Base-by-base conservation (phyloP, 495 filamentous ascomycete genomes). In the Parathielavia appendiculata region DNA sequence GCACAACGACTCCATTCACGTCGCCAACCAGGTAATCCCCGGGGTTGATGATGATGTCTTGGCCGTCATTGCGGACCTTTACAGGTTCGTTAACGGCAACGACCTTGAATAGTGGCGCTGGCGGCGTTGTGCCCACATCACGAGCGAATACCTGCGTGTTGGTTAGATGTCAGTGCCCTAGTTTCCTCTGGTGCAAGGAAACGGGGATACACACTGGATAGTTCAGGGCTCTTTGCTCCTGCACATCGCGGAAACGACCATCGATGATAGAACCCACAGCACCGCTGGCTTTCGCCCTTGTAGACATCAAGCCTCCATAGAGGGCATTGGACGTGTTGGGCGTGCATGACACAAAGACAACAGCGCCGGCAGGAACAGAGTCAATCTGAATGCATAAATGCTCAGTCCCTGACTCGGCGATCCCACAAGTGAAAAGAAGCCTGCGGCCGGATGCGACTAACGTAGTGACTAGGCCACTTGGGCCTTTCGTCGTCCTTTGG, bases 281-380 rank as follows among this genome's bases (percentile, higher is more conserved):
- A 2, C 71, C 71, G 36, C 76, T 75, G 13, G 74, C 75, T 53
- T 76, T 63, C 19, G 83, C 83, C 14, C 81, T 71, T 0, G 72
- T 75, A 22, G 76, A 78, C 82, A 86, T 85, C 11, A 86, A 69
- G 1, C 83, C 81, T 22, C 83, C 83, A 60, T 80, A 86, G 23
- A 79, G 75, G 12, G 82, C 82, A 50, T 82, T 85, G 40, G 78
- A 71, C 26, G 74, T 73, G 16, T 68, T 70, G 13, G 76, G 69
- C 1, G 80, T 80, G 49, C 76, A 76, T 5, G 82, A 83, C 19
- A 85, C 76, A 60, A 85, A 83, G 13, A 85, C 63, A 0, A 85
- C 75, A 13, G 76, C 73, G 20, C 74, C 77, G 4, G 70, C 48
- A 7, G 81, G 80, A 22, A 85, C 73, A 0, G 71, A 63, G 60